These are phyloP conservation scores for Periconia macrospinosa DNA, from an alignment of 2,329 filamentous ascomycete species.

Conservation along the genomic window DNA sequence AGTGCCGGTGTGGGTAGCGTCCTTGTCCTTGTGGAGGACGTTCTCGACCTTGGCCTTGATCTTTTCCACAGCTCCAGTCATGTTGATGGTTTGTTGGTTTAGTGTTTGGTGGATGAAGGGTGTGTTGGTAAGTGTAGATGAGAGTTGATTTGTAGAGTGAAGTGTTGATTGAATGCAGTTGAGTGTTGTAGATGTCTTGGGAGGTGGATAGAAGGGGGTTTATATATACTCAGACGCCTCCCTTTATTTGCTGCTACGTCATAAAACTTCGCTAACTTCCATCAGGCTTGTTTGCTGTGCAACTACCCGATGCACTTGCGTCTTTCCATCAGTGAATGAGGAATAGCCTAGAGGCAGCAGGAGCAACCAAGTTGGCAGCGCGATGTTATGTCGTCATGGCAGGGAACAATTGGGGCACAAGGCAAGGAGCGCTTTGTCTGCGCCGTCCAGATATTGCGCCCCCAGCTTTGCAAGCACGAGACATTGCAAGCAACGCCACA, in stretches of 20 bases:
- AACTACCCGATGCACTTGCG: constrained; percentile 4
- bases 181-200: constrained; percentile 10
- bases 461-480: constrained; percentile 1
- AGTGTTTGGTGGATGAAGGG: background rate
- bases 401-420: background rate
- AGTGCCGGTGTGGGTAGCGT: constrained; percentile 18
- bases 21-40: constrained; percentile 40
- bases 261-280: constrained; percentile 1
- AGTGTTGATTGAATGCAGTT: constrained; percentile 9
- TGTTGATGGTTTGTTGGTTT: constrained; percentile 17
- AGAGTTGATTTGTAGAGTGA: background rate
- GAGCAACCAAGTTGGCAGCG: background rate
- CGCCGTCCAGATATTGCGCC: constrained; percentile 5
- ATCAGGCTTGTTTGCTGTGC: constrained; percentile 5
- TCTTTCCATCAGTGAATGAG: background rate
- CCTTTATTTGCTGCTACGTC: constrained; percentile 5
- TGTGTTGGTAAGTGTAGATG: constrained; percentile 1
- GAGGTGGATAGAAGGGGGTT: constrained; percentile 1
- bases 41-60: constrained; percentile 44
- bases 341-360: background rate
- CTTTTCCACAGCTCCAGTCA: constrained; percentile 37
- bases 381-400: background rate
- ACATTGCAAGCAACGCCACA: constrained; percentile 3
- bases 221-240: constrained; percentile 3
- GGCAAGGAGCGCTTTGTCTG: constrained; percentile 5